phyloP scores from a whole-genome alignment of 371 early-diverging fungal species.

The Mucor piriformis region DNA sequence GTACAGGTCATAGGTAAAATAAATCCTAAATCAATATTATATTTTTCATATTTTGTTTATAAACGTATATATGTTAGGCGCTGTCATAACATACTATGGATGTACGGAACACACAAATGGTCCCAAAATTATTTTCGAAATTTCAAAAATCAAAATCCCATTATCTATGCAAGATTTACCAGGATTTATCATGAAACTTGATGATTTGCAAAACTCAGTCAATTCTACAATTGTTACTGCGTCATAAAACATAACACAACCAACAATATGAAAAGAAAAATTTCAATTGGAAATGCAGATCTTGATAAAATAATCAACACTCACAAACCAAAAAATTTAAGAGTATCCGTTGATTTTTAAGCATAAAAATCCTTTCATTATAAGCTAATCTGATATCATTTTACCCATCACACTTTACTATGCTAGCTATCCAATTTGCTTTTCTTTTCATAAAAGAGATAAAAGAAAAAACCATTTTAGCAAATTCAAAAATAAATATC shows the following conservation, averaged over 20 bases:
- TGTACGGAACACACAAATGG: conserved; percentile 9
- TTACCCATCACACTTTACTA: conserved; percentile 11
- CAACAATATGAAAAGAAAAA: conserved; percentile 13
- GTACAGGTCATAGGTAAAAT: conserved; percentile 20
- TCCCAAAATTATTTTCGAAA: conserved; percentile 13
- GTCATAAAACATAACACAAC: neutral
- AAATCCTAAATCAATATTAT: conserved; percentile 3
- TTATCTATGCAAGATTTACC: conserved; percentile 14
- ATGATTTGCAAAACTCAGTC: conserved; percentile 9
- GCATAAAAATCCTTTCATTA: conserved; percentile 9
- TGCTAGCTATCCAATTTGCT: conserved; percentile 4
- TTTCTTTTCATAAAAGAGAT: conserved; percentile 5
- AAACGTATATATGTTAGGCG: conserved; percentile 10
- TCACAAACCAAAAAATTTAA: conserved; percentile 18
- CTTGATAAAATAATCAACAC: conserved; percentile 17
- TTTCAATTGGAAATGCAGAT: conserved; percentile 12
- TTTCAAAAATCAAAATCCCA: conserved; percentile 16
- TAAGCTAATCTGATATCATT: conserved; percentile 5
- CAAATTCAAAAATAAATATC: too few species aligned
- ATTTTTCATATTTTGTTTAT: conserved; percentile 11
- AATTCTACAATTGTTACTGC: conserved; percentile 9
- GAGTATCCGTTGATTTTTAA: conserved; percentile 14
- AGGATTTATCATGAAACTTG: conserved; percentile 17
- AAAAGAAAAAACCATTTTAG: too few species aligned
- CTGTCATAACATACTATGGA: conserved; percentile 11